These are phyloP conservation scores for Ogataea hybrid DNA, from an alignment of 1,139 yeast species.

Conservation along the genomic window DNA sequence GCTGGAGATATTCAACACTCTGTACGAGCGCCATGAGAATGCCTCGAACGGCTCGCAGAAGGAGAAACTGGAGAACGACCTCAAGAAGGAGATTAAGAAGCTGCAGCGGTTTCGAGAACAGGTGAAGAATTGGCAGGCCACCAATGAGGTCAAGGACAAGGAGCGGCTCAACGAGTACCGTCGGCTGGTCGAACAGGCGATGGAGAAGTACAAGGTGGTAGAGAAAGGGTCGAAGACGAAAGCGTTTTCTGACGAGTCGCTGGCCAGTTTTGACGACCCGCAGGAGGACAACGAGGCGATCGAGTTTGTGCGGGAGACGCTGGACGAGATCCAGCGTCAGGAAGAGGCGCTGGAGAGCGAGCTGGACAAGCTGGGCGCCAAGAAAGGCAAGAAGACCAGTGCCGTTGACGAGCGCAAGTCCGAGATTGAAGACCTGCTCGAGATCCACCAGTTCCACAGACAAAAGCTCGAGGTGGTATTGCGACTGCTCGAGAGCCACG, in stretches of 20 bases:
- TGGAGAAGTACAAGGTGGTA: slow-evolving; percentile 78
- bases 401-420: slow-evolving; percentile 59
- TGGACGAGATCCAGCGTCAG: slow-evolving; percentile 64
- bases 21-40: slow-evolving; percentile 65
- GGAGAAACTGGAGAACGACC: slow-evolving; percentile 70
- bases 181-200: slow-evolving; percentile 68
- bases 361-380: slow-evolving; percentile 43
- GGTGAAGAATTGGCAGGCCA: slow-evolving; percentile 75
- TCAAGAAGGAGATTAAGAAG: slow-evolving; percentile 74
- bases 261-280: slow-evolving; percentile 37
- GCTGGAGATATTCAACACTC: slow-evolving; percentile 61
- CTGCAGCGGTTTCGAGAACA: slow-evolving; percentile 74
- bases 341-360: slow-evolving; percentile 63
- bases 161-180: slow-evolving; percentile 59
- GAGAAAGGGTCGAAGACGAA: slow-evolving; percentile 74
- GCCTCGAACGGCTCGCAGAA: slow-evolving; percentile 62
- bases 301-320: slow-evolving; percentile 55
- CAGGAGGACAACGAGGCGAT: slow-evolving; percentile 60
- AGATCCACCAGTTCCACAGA: slow-evolving; percentile 56
- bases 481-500: slow-evolving; percentile 63
- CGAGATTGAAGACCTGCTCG: slow-evolving; percentile 40
- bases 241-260: slow-evolving; percentile 64
- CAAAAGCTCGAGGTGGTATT: slow-evolving; percentile 62
- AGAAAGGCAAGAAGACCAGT: slow-evolving; percentile 50
- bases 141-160: slow-evolving; percentile 70